Percentiles rank a stretch among this genome's conserved stretches.
Conservation (phyloP, 768 basidiomycete genomes). For the Suillus occidentalis region DNA sequence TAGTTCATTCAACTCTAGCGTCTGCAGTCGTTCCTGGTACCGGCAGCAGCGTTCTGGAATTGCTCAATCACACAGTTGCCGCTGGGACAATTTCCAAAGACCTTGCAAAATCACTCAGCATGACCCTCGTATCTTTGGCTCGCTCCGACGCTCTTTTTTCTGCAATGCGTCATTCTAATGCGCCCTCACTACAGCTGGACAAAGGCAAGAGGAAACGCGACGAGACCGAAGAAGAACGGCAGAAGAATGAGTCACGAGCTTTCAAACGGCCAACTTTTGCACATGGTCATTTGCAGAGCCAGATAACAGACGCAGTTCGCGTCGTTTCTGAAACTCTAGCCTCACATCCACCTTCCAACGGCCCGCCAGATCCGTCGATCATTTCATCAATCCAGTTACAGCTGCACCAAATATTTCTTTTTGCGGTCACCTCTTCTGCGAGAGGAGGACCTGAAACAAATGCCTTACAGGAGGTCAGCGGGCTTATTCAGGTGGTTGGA, state of each 20-base stretch:
- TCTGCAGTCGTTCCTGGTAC: conserved; percentile 50
- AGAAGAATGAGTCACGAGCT: conserved; percentile 26
- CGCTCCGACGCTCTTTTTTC: conserved; percentile 67
- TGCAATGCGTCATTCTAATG: conserved; percentile 61
- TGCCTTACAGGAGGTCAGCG: conserved; percentile 70
- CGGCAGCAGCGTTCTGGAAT: conserved; percentile 53
- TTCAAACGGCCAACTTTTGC: conserved; percentile 48
- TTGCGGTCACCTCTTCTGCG: conserved; percentile 69
- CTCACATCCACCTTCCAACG: conserved; percentile 34
- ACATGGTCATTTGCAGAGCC: conserved; percentile 50
- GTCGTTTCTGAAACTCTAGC: conserved; percentile 52
- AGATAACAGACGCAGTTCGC: conserved; percentile 61
- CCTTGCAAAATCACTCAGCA: conserved; percentile 57
- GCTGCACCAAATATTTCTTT: conserved; percentile 77
- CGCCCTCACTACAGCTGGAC: conserved; percentile 60
- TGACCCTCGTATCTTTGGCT: conserved; percentile 62
- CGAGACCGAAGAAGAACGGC: conserved; percentile 38
- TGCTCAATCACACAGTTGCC: conserved; percentile 50
- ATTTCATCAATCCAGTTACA: conserved; percentile 71
- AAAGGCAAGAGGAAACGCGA: conserved; percentile 79
- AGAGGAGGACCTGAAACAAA: conserved; percentile 52
- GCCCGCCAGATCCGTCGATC: conserved; percentile 53
- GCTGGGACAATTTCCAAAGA: conserved; percentile 51
- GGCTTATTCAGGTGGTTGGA: conserved; percentile 81
- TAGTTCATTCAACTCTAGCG: conserved; percentile 54